Base-by-base conservation (phyloP, 306 rosid species). In the Potentilla sterilis region DNA sequence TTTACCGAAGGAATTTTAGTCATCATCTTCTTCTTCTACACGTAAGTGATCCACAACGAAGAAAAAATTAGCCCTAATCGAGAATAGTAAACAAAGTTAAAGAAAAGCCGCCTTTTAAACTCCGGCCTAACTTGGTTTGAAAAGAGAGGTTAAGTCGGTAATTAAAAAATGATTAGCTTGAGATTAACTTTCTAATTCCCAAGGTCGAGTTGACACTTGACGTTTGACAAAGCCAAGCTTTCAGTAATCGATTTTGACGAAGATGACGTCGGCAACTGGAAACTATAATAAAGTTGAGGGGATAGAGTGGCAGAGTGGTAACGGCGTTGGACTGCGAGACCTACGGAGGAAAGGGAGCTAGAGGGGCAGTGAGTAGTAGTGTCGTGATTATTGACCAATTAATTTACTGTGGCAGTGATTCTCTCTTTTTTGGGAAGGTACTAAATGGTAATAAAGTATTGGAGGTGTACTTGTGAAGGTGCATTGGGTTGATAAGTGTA, bases 351-450 rank as follows among this genome's bases (percentile, higher is more conserved):
- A 28, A n/a, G 12, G 11, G 47, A 66, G 6, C 61, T 69, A 77
- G 79, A 14, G 0, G 16, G 15, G 4, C 4, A n/a, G 74, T 73
- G 85, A 68, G 40, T 6, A 15, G 41, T 24, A 37, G 83, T 43
- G 86, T 83, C 41, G 81, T 70, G 80, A 88, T 85, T 74, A 70
- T 83, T 78, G 85, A 88, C 81, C 76, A 43, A 49, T 41, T 61
- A 62, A 82, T 73, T 40, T 52, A 52, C 59, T 52, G 12, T 52
- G 59, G 1, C 10, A 18, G 28, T 54, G 37, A 58, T 24, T 28
- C 4, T 21, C 4, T 21, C 5, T 6, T 61, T 34, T 6, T 61
- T 0, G 67, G 67, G 67, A 61, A 61, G 67, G 21, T 34, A 61
- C 42, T 61, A 32, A 61, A 61, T 22, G 15, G 0, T 3, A 57